A percentile compares a stretch with the other conserved stretches of the same genome.
These are phyloP conservation scores for Pyrenopolyporus hunteri DNA, from an alignment of 495 filamentous ascomycete genomes.

Conservation along the genomic window DNA sequence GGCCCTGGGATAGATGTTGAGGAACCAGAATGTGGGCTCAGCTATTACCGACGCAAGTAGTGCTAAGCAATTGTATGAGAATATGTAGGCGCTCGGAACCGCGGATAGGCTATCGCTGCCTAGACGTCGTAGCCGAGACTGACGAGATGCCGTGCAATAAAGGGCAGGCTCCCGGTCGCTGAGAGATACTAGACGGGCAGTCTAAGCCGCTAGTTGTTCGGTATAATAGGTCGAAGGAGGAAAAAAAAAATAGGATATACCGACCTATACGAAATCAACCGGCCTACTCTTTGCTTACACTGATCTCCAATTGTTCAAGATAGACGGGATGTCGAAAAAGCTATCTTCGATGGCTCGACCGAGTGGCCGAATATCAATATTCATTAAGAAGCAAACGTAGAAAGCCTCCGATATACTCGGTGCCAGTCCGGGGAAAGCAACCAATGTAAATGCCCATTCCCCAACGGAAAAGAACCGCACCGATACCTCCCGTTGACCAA, in stretches of 20 bases:
- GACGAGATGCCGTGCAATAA: slow-evolving; percentile 70
- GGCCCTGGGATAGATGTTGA: slow-evolving; percentile 79
- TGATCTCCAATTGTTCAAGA: not conserved
- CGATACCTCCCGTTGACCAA: slow-evolving; percentile 9
- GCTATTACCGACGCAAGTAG: slow-evolving; percentile 80
- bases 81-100: slow-evolving; percentile 65
- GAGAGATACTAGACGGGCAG: slow-evolving; percentile 41
- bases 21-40: slow-evolving; percentile 73
- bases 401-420: slow-evolving; percentile 10
- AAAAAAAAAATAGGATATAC: not conserved
- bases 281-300: not conserved
- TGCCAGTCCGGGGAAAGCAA: not conserved
- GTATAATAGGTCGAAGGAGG: not conserved
- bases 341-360: not conserved
- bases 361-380: slow-evolving; percentile 1
- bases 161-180: slow-evolving; percentile 54
- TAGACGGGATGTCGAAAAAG: not conserved
- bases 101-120: slow-evolving; percentile 68
- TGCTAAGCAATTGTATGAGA: slow-evolving; percentile 75
- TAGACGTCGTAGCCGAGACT: slow-evolving; percentile 72
- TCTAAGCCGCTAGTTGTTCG: not conserved
- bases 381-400: slow-evolving; percentile 7
- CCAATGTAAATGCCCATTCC: slow-evolving; percentile 3
- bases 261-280: not conserved
- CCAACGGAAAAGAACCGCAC: not conserved